A percentile compares a stretch with the other conserved stretches of the same genome.
Evolutionary conservation across 169 alveolate species (phyloP).

Genomic region (Cyclospora cayetanensis): DNA sequence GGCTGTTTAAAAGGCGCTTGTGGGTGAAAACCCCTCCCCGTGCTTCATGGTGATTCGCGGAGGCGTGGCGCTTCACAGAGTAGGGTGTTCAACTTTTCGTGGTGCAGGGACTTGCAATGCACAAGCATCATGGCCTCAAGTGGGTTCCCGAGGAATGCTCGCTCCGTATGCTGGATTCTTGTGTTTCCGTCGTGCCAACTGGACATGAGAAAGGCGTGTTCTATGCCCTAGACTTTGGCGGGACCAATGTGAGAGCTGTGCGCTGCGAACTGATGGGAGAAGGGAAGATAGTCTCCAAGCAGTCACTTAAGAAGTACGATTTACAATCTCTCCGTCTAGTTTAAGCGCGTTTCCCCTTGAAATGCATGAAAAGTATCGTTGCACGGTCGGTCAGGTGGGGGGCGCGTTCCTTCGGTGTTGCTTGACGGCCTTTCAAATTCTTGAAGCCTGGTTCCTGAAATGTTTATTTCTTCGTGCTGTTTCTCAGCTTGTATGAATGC

Average conservation of each 20-base stretch:
- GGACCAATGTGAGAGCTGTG: conserved; percentile 89
- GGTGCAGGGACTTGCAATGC: conserved; percentile 66
- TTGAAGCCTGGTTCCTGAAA: no score
- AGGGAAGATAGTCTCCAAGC: conserved; percentile 29
- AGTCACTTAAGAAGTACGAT: conserved; percentile 20
- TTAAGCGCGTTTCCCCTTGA: not conserved
- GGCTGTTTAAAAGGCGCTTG: no score
- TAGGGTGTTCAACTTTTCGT: no score
- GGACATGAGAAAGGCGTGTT: conserved; percentile 89
- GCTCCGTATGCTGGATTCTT: conserved; percentile 82
- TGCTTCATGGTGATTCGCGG: no score
- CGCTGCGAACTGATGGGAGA: conserved; percentile 84
- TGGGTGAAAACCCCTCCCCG: no score
- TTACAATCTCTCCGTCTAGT: not conserved
- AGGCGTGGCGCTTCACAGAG: no score
- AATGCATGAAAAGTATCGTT: no score
- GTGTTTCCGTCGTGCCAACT: conserved; percentile 84
- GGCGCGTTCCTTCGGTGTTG: no score
- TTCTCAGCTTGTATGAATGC: not conserved
- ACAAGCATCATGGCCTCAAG: conserved; percentile 54
- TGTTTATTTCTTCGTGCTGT: not conserved
- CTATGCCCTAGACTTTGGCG: conserved; percentile 93
- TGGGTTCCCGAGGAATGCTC: conserved; percentile 71
- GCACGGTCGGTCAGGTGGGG: no score
- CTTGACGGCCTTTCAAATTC: no score